Evolutionary conservation across 768 basidiomycete species (phyloP), one percentile per base, ranked within the genome.

Genomic region (Collybiopsis confluens): DNA sequence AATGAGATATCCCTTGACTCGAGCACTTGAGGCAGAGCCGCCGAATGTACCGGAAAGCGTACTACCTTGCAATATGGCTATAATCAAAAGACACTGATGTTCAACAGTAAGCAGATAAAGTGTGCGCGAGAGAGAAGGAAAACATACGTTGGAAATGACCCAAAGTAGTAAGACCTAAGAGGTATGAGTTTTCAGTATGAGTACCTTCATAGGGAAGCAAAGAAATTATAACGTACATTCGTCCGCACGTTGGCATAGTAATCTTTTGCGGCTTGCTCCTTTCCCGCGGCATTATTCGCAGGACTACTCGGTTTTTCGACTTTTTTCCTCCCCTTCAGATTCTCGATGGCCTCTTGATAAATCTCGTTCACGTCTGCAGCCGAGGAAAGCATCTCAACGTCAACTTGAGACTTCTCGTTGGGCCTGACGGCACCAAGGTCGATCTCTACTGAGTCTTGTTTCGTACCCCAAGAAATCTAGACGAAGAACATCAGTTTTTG

Each of bases 391-490:
- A 95, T 81, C 67, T 94, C 90, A 46, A 96, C 85, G 64, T 94
- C 91, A 42, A 96, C 92, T 60, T 90, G 84, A 13, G 84, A 85
- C 61, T 87, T 75, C 24, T 80, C 83, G 62, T 93, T 86, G 63
- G 92, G 89, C 36, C 84, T 81, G 44, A 94, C 90, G 6, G 84
- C 83, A 9, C 92, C 92, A 16, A 97, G 82, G 64, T 96, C 92
- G 0, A 80, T 78, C 48, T 88, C 85, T 0, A 80, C 77, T 8
- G 80, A 79, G 59, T 92, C 90, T 69, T 92, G 89, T 68, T 98
- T 98, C n/a, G 94, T 98, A 4, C 94, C 94, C 94, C 94, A 92
- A 23, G 91, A 91, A 40, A 91, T 90, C 87, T 90, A 62, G 3
- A 52, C 20, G 27, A 26, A 21, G 42, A 21, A 36, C 43, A 44